Evolutionary conservation across 164 flowering plant genomes (phyloP), one percentile per base, ranked within the genome.

Genomic region (Vitis labrusca): DNA sequence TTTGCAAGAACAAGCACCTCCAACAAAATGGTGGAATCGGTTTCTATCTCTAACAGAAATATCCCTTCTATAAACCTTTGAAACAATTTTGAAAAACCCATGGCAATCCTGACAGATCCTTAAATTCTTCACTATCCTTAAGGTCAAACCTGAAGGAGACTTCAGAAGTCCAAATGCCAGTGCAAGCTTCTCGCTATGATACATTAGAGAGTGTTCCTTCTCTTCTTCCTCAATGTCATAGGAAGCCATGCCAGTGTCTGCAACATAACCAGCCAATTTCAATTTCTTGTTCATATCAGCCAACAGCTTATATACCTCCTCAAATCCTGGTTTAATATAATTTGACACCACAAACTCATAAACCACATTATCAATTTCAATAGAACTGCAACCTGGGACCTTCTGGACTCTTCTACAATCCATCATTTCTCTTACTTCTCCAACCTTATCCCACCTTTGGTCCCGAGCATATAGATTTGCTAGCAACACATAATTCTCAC

Each of bases 151-250:
- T 8, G 67, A 30, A 3, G 80, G 69, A 59, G 76, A 63, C 49
- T 66, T 71, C 6, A 64, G 32, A 54, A 74, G 51, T 13, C 78
- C 81, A 56, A 78, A 74, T 54, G 78, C 81, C 54, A 78, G 67
- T 7, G 81, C 78, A 23, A 78, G 78, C 49, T 75, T 76, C 79
- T 79, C 82, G 57, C 79, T 79, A 52, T 76, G 82, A 66, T 69
- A 63, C 53, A 75, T 70, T 13, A 79, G 17, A 49, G 77, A 65
- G 8, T 51, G 71, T 63, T 78, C 81, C 55, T 71, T 78, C 75
- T 75, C 81, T 56, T 74, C 78, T 67, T 78, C 78, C 69, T 78
- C 81, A 13, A 78, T 53, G 61, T 78, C 78, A 69, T 59, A 75
- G 10, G 66, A 61, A 62, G 67, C 81, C 71, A 75, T 61, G 10